These are phyloP conservation scores for Echinochloa phyllopogon DNA, from an alignment of 176 grass and related monocot species.

Conservation along the genomic window DNA sequence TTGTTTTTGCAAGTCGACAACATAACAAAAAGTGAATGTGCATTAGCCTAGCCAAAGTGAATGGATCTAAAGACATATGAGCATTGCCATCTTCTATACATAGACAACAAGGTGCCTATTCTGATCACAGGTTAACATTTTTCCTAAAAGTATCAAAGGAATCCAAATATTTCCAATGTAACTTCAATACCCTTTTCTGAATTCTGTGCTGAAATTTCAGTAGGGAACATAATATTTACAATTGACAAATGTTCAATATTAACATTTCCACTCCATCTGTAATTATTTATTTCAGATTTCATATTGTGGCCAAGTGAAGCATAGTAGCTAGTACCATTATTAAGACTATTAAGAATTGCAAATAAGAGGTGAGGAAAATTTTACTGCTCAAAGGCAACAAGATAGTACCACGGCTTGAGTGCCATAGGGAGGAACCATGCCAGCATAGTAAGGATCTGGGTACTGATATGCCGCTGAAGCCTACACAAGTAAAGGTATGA, in stretches of 20 bases:
- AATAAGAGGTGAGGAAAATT: neutral
- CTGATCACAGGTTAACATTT: neutral
- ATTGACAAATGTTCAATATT: neutral
- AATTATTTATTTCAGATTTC: neutral
- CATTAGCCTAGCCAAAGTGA: neutral
- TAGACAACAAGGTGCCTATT: neutral
- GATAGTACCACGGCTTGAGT: slow-evolving; percentile 74
- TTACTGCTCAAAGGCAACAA: slow-evolving; percentile 25
- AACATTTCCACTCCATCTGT: neutral
- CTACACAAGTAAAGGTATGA: slow-evolving; percentile 58
- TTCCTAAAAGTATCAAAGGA: neutral
- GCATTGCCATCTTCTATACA: neutral
- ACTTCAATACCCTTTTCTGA: neutral
- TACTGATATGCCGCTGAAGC: slow-evolving; percentile 81
- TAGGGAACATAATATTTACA: neutral
- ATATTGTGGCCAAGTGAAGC: slow-evolving; percentile 9
- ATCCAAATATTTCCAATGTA: neutral
- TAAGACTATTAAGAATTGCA: slow-evolving; percentile 10
- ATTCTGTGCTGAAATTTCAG: neutral
- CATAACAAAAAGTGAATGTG: neutral
- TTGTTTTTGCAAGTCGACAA: neutral
- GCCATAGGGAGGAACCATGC: slow-evolving; percentile 75
- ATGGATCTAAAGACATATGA: neutral
- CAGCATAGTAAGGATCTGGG: slow-evolving; percentile 80
- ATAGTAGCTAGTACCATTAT: neutral